Conservation (phyloP, 306 rosid genomes). For the Cercis canadensis region DNA sequence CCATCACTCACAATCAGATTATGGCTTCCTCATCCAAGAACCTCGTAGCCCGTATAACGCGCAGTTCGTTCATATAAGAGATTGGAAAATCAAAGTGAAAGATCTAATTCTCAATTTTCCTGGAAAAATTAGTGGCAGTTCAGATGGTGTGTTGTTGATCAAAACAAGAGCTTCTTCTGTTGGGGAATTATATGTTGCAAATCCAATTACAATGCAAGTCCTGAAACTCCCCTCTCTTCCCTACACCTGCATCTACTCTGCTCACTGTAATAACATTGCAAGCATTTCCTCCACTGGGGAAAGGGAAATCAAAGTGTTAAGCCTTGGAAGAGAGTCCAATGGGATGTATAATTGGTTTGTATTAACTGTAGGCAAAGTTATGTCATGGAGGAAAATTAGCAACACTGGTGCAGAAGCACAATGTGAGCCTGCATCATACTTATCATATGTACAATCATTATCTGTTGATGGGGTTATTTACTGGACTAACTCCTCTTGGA, state of each 20-base stretch:
- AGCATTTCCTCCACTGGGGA: conserved; percentile 25
- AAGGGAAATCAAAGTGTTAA: conserved; percentile 22
- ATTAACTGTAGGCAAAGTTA: background rate
- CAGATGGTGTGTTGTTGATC: conserved; percentile 29
- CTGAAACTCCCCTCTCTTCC: conserved; percentile 21
- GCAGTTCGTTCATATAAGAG: background rate
- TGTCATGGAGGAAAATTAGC: conserved; percentile 26
- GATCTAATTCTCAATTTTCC: background rate
- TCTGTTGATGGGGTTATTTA: conserved; percentile 21
- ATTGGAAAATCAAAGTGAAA: background rate
- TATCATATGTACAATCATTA: conserved; percentile 25
- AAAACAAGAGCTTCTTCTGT: background rate
- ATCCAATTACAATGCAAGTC: conserved; percentile 14
- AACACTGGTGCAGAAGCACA: background rate
- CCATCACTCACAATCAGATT: background rate
- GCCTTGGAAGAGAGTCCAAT: conserved; percentile 13
- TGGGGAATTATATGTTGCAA: conserved; percentile 9
- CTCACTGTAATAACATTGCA: conserved; percentile 25
- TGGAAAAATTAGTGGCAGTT: conserved; percentile 28
- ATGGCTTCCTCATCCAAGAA: conserved; percentile 29
- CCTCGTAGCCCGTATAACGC: background rate
- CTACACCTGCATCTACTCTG: background rate
- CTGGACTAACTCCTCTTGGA: conserved; percentile 34
- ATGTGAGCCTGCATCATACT: conserved; percentile 27
- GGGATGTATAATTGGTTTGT: conserved; percentile 24